These are phyloP conservation scores for Salmacisia buchloeana DNA, from an alignment of 1,284 basidiomycete species.

Conservation along the genomic window DNA sequence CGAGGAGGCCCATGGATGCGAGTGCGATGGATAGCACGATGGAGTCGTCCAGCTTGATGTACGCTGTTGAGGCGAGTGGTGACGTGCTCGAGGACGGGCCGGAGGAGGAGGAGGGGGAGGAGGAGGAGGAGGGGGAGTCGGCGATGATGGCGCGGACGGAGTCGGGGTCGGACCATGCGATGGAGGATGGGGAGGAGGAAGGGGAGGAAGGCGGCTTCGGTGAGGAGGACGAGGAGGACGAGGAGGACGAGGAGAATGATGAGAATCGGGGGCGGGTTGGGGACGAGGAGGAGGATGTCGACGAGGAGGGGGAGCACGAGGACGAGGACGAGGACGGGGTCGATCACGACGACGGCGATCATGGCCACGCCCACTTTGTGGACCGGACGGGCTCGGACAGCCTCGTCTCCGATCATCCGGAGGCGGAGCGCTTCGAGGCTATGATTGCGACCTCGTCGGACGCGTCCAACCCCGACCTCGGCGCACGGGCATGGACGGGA, in stretches of 20 bases:
- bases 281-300: not conserved
- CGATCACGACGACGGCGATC: not conserved
- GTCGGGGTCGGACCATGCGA: not conserved
- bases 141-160: too few species aligned
- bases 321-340: not conserved
- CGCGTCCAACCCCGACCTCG: too few species aligned
- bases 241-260: not conserved
- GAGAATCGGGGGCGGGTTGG: not conserved
- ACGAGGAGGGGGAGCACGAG: not conserved
- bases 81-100: constrained; percentile 2
- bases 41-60: constrained; percentile 3
- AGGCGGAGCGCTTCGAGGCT: too few species aligned
- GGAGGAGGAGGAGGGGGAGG: constrained; percentile 1
- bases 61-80: not conserved
- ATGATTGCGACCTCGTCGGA: too few species aligned
- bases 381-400: not conserved
- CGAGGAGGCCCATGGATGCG: not conserved
- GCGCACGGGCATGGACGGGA: too few species aligned
- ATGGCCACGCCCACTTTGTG: not conserved
- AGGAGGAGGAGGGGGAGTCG: not conserved
- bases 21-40: constrained; percentile 5
- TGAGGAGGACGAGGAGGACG: not conserved
- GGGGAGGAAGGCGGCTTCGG: too few species aligned
- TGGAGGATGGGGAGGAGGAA: not conserved
- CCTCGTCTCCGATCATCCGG: too few species aligned